phyloP scores from a whole-genome alignment of 1,284 basidiomycete genomes.

The Moniliophthora roreri region DNA sequence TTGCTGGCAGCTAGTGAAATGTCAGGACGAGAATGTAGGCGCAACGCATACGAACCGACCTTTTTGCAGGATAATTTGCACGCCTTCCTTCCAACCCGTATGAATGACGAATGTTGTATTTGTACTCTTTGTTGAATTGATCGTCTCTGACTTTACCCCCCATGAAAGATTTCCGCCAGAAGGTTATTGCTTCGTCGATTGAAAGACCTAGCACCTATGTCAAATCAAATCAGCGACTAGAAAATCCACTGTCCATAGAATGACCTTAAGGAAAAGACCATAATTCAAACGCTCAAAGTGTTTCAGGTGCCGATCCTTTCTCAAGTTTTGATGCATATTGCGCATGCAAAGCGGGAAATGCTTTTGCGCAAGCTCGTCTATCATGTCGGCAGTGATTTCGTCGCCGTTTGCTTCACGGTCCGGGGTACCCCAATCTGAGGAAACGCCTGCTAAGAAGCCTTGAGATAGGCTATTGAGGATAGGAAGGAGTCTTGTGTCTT shows the following conservation, averaged over 20 bases:
- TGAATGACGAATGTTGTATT: constrained; percentile 96
- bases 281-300: constrained; percentile 93
- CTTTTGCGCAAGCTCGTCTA: constrained; percentile 83
- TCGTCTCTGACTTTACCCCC: constrained; percentile 77
- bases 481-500: constrained; percentile 90
- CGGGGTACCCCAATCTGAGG: constrained; percentile 75
- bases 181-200: constrained; percentile 91
- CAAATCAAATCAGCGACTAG: constrained; percentile 4
- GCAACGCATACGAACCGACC: constrained; percentile 38
- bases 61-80: constrained; percentile 93
- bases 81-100: constrained; percentile 95
- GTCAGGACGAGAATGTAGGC: background rate
- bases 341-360: constrained; percentile 98
- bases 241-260: constrained; percentile 13
- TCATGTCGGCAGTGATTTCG: constrained; percentile 89
- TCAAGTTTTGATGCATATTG: constrained; percentile 80
- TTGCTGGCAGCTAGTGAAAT: constrained; percentile 76
- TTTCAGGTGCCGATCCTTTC: constrained; percentile 84
- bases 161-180: constrained; percentile 89
- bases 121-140: constrained; percentile 98
- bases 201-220: constrained; percentile 87
- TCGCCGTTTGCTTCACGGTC: constrained; percentile 53
- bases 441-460: constrained; percentile 91
- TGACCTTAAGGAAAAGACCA: constrained; percentile 92
- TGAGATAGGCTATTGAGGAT: constrained; percentile 92